A percentile compares a stretch with the other conserved stretches of the same genome.
Conservation (phyloP, 805 yeast genomes). For the Ogataea populi-albae region DNA sequence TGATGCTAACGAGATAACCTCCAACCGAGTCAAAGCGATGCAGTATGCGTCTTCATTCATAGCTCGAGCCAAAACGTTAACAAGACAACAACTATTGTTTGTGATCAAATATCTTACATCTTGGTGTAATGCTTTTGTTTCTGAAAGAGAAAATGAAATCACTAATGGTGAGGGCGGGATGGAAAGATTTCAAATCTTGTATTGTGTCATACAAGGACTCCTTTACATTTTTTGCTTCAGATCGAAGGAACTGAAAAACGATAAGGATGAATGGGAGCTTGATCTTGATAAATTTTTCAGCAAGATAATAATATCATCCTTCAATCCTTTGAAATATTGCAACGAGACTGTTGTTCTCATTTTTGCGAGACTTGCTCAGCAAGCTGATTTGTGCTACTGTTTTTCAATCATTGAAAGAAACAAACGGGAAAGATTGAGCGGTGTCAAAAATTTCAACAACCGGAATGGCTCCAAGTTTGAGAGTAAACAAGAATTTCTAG, state of each 20-base stretch:
- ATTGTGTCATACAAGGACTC: conserved; percentile 87
- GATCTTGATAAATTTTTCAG: conserved; percentile 83
- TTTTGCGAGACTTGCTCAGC: conserved; percentile 90
- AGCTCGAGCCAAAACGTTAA: conserved; percentile 76
- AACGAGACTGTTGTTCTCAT: conserved; percentile 90
- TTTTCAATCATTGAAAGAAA: conserved; percentile 90
- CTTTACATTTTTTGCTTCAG: conserved; percentile 91
- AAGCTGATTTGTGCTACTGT: conserved; percentile 87
- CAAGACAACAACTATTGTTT: conserved; percentile 70
- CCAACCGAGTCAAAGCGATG: conserved; percentile 80
- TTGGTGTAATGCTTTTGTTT: conserved; percentile 79
- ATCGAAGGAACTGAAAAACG: conserved; percentile 50
- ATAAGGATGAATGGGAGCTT: conserved; percentile 64
- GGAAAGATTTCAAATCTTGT: conserved; percentile 87
- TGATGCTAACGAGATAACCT: conserved; percentile 61
- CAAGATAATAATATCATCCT: conserved; percentile 77
- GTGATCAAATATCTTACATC: conserved; percentile 78
- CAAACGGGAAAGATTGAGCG: conserved; percentile 62
- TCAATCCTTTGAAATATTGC: conserved; percentile 91
- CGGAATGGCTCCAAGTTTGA: conserved; percentile 26
- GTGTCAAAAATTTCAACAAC: conserved; percentile 29
- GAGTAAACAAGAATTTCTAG: conserved; percentile 74
- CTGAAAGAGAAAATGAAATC: conserved; percentile 83
- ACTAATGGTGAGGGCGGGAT: conserved; percentile 63
- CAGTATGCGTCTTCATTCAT: conserved; percentile 89